Conservation (phyloP, 2,329 filamentous ascomycete genomes). For the Stagonosporopsis chrysanthemi region DNA sequence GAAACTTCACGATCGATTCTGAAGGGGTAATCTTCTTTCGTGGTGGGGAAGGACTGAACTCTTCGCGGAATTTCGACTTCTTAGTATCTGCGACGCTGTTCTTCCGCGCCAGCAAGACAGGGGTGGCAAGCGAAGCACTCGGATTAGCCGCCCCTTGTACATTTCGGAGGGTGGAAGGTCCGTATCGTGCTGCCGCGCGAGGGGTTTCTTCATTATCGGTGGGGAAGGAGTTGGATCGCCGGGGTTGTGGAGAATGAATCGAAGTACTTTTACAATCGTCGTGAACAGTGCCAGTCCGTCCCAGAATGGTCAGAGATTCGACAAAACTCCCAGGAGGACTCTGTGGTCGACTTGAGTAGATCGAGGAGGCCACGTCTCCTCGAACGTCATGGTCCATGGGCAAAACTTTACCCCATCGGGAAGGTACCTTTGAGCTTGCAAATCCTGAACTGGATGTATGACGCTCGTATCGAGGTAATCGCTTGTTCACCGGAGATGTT, state of each 20-base stretch:
- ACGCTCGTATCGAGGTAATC: constrained; percentile 32
- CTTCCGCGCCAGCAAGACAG: constrained; percentile 25
- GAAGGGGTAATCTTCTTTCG: constrained; percentile 36
- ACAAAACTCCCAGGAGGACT: constrained; percentile 46
- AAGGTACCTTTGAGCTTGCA: constrained; percentile 45
- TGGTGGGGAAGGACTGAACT: constrained; percentile 44
- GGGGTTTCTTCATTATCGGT: constrained; percentile 37
- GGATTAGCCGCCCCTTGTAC: constrained; percentile 1
- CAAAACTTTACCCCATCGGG: constrained; percentile 49
- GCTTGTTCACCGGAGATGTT: constrained; percentile 16
- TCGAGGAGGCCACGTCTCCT: constrained; percentile 45
- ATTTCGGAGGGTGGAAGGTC: constrained; percentile 17
- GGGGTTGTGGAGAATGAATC: constrained; percentile 15
- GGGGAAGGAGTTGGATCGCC: constrained; percentile 33
- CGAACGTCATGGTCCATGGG: constrained; percentile 19
- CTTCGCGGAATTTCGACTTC: constrained; percentile 47
- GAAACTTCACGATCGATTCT: constrained; percentile 40
- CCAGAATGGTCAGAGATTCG: constrained; percentile 33
- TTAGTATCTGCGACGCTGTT: constrained; percentile 45
- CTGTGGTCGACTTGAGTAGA: constrained; percentile 51
- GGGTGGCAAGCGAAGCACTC: constrained; percentile 9
- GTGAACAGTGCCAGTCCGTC: constrained; percentile 13
- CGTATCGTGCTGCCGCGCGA: constrained; percentile 23
- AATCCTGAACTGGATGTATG: constrained; percentile 50
- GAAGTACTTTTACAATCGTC: constrained; percentile 20